Evolutionary conservation across 1,284 basidiomycete species (phyloP), one percentile per base, ranked within the genome.

Genomic region (Chondrostereum purpureum): DNA sequence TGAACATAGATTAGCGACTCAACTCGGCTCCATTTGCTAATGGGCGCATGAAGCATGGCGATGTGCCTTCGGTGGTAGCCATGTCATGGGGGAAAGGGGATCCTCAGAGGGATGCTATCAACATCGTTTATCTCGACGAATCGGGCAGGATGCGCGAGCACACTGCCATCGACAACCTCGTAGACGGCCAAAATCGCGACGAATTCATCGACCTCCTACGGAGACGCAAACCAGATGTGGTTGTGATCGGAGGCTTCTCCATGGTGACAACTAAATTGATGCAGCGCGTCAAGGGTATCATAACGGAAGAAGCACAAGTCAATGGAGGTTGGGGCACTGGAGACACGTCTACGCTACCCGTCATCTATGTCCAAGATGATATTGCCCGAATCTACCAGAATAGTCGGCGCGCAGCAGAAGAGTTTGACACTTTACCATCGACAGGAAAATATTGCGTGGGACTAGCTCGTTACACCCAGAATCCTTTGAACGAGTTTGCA

Each of bases 11-110:
- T 20, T 52, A 89, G 84, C 78, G 82, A 39, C 70, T 86, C 47
- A 80, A 88, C 58, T 74, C 80, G 4, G 86, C 87, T 3, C 89
- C 94, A 1, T 94, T 81, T 57, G 65, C 69, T 39, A 75, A 79
- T 3, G 66, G 72, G 3, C 74, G 77, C 19, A 78, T 86, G 63
- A 73, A 75, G 47, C 67, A 73, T 35, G 88, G 86, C 13, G 83
- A 90, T 39, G 78, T 78, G 0, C 84, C 92, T 0, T 84, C 88
- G 5, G 92, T 99, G 3, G 73, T 99, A 31, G 91, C 95, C 3
- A 69, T 97, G 47, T 97, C 95, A 3, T 92, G 93, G 79, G 96
- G 96, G 38, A 86, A 88, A 59, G 96, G 96, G 42, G 92, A 96
- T 55, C 90, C 91, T 33, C 83, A 88, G 55, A 88, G 86, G 56